Base-by-base conservation (phyloP, 768 basidiomycete species). In the Scleroderma bovista region DNA sequence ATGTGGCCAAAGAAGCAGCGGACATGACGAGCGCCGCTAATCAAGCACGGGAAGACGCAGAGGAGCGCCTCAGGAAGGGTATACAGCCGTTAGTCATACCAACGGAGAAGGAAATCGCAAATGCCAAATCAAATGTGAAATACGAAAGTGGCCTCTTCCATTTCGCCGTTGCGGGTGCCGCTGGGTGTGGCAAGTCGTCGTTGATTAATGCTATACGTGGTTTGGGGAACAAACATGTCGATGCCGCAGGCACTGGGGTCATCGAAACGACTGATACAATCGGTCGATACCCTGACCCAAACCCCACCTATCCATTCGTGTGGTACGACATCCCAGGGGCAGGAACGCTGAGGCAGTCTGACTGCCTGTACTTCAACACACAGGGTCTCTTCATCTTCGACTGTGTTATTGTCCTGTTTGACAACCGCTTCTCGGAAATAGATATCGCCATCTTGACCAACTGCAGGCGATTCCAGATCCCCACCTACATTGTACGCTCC, bases 251-350 rank as follows among this genome's bases (percentile, higher is more conserved):
- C 1, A 57, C 55, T 23, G 61, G 62, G 12, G 51, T 62, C 29
- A 45, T 47, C 8, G 64, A 65, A 43, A 63, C 60, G 20, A 65
- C 62, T 11, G 20, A 43, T 23, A 22, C 34, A 19, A 43, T 59
- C n/a, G 42, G 47, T 17, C 54, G 64, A 24, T 64, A 59, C 47
- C 54, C 55, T n/a, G 62, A 67, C 47, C 48, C 62, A 6, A 47
- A 55, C 31, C 51, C 50, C 24, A 26, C 32, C 3, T 43, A 44
- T n/a, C 55, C 46, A 1, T 50, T 59, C 34, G 53, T 61, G 24
- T 65, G 61, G 64, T 65, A 60, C 41, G 64, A 67, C 36, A 47
- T 65, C 24, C 64, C 65, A 2, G 62, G 64, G 22, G 64, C 62
- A 13, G 61, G 60, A 6, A 67, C 62, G 3, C 44, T 58, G 13